Evolutionary conservation across 306 rosid genomes (phyloP), one percentile per base, ranked within the genome.

Genomic region (Malus sylvestris): DNA sequence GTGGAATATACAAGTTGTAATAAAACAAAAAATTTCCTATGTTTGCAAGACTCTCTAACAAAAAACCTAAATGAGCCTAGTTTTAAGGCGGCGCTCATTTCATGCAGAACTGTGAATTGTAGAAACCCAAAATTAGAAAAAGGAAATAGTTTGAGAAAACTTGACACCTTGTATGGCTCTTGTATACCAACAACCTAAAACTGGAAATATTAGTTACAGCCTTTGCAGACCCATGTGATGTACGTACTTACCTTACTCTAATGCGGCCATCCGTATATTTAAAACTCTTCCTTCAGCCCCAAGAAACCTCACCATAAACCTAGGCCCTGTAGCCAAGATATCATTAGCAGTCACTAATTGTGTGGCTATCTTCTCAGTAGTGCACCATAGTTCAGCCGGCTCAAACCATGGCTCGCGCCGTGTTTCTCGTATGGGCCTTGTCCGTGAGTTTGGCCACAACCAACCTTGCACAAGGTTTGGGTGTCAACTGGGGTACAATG

Each of bases 401-500:
- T 58, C 67, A 23, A 45, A 25, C 38, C 59, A 74, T 74, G 77
- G 60, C 70, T 25, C 46, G 53, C 51, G 71, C 72, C 58, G 2
- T 35, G 63, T 76, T 83, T 51, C 61, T 78, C 0, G 53, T 33
- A 19, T 76, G 86, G 83, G 35, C 58, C 9, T 22, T 82, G 65
- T 79, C 69, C 38, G 12, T n/a, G 13, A 53, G 83, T 66, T 53
- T 67, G 57, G 66, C 23, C 75, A 66, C 70, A 38, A 60, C 73
- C 30, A 5, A 67, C 40, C 80, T 67, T 9, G 76, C 68, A 65
- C 79, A 68, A 40, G 71, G 82, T 11, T 52, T 89, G 40, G 98
- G 98, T 25, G 83, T 89, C 40, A 94, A 91, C 38, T 92, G 96
- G 98, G 98, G 98, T 46, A 6, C 83, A n/a, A 53, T 86, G 46